Conservation (phyloP, 2,329 filamentous ascomycete species). For the Pseudocercospora eumusae region DNA sequence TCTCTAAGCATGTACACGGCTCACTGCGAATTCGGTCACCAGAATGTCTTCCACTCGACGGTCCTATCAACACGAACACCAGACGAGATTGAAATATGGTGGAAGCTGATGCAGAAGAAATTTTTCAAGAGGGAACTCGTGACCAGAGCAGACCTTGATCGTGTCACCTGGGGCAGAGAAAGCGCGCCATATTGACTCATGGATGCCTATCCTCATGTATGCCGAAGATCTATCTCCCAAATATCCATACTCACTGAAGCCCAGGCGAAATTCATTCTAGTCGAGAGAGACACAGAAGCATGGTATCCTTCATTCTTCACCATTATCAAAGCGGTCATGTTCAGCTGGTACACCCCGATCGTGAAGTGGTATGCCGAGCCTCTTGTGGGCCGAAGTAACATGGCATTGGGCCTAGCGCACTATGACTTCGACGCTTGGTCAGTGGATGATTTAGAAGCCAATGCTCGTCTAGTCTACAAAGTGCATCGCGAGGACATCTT, state of each 20-base stretch:
- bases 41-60: not conserved
- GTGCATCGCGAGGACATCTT: constrained; percentile 24
- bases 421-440: constrained; percentile 16
- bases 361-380: constrained; percentile 6
- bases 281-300: constrained; percentile 29
- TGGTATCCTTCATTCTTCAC: constrained; percentile 25
- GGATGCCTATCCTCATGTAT: not conserved
- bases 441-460: constrained; percentile 15
- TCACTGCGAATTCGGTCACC: not conserved
- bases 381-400: constrained; percentile 1
- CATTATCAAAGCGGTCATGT: constrained; percentile 18
- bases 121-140: not conserved
- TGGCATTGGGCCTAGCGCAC: constrained; percentile 13
- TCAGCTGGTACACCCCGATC: constrained; percentile 8
- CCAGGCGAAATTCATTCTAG: constrained; percentile 30
- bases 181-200: not conserved
- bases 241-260: not conserved
- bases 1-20: not conserved
- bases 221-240: not conserved
- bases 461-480: constrained; percentile 24
- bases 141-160: not conserved
- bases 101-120: not conserved
- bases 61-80: not conserved
- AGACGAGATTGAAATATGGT: not conserved
- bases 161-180: not conserved